These are phyloP conservation scores for Phytophthora rubi DNA, from an alignment of 352 stramenopile species.

Conservation along the genomic window DNA sequence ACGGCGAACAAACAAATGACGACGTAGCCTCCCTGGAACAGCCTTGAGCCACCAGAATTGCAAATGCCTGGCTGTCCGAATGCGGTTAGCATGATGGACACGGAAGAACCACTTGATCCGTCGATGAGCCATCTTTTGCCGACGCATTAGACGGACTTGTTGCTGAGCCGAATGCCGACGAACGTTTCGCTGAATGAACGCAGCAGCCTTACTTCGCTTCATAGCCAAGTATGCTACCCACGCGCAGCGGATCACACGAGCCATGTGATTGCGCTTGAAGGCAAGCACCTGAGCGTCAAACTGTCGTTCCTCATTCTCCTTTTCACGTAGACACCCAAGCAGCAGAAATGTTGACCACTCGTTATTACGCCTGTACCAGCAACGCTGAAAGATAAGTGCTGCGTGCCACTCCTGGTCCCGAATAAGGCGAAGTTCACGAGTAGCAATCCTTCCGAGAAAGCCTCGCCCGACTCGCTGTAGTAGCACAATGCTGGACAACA, in stretches of 20 bases:
- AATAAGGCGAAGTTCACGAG: conserved; percentile 31
- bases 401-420: conserved; percentile 61
- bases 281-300: conserved; percentile 52
- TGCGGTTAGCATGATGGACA: conserved; percentile 50
- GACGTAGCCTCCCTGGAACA: conserved; percentile 48
- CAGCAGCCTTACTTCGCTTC: conserved; percentile 39
- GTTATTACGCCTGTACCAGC: conserved; percentile 84
- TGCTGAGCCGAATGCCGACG: conserved; percentile 38
- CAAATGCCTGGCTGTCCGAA: conserved; percentile 45
- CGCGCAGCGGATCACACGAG: conserved; percentile 46
- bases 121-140: conserved; percentile 56
- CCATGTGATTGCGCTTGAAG: conserved; percentile 54
- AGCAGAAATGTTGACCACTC: conserved; percentile 87
- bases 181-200: conserved; percentile 55
- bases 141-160: conserved; percentile 39
- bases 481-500: conserved; percentile 47
- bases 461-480: conserved; percentile 65
- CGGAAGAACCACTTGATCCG: conserved; percentile 87
- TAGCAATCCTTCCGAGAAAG: conserved; percentile 51
- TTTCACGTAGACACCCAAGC: conserved; percentile 76
- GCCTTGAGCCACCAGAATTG: conserved; percentile 82
- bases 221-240: conserved; percentile 41
- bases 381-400: conserved; percentile 73
- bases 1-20: conserved; percentile 50
- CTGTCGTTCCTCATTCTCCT: conserved; percentile 63